Evolutionary conservation across 2,329 filamentous ascomycete species (phyloP), one percentile per base, ranked within the genome.

Genomic region (Apiospora rasikravindrae): DNA sequence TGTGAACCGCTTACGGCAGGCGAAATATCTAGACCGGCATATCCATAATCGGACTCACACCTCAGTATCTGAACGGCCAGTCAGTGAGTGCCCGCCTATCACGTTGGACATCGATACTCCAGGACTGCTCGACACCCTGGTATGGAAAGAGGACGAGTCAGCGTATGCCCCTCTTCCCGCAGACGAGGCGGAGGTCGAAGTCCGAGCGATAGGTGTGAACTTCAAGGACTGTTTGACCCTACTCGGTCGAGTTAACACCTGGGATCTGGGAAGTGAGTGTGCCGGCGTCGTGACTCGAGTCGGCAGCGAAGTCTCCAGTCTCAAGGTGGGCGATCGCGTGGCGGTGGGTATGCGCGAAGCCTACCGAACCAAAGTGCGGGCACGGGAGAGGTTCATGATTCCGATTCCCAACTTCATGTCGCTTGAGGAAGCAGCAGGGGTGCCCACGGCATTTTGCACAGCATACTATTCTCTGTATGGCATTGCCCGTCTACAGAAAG

Each of bases 181-280:
- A 0, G 71, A 79, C 2, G 81, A 86, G 11, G 77, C 87, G 5
- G 81, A 84, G 14, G 79, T 87, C 22, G 72, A 76, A 10, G 83
- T 86, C 8, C 69, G 77, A 3, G 76, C 79, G 14, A 80, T 82
- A 0, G 73, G 78, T 1, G 69, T 87, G n/a, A 79, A 77, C 0
- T 76, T 78, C 13, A 66, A 76, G 2, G 85, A 87, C 71, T 69
- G 83, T 1, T 78, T 83, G 8, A 79, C 76, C 1, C 74, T 76
- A 4, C 75, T 81, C 74, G 84, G 83, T 6, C 77, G 74, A 11
- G 80, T 78, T 4, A 66, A 73, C 2, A 76, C 80, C 4, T 78
- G 77, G 1, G 75, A 74, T 0, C 64, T 85, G 13, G 83, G 83
- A 1, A 72, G 81, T 1, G 88, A 89, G 71, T 74, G 85, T 0